Base-by-base conservation (phyloP, 108 stramenopile genomes). In the Cafeteria roenbergensis region DNA sequence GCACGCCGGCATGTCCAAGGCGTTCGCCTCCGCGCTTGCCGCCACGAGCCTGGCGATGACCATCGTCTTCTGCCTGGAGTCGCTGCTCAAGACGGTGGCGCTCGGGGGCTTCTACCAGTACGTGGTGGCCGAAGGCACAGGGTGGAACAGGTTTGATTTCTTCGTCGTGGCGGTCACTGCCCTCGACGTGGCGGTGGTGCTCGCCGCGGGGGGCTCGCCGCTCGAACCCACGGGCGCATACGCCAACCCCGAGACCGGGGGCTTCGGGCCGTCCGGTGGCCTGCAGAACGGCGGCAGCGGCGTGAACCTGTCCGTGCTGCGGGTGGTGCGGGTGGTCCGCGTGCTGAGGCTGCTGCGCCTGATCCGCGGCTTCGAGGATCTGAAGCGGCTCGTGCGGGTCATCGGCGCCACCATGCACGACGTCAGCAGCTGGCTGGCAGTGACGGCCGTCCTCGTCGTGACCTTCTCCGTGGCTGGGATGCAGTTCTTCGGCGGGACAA, bases 361-460 rank as follows among this genome's bases (percentile, higher is more conserved):
- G 80, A 72, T 87, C 59, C 75, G 71, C 30, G 67, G 84, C 3
- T 71, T 72, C 63, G 82, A 83, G 29, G 83, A 79, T 20, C 66
- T 87, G 50, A 81, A 82, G 62, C 53, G 84, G 14, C 83, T 87
- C n/a, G 78, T 87, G 29, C 81, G 85, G 63, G 82, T 83, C 24
- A 54, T 87, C 14, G 68, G 85, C 27, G 61, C 73, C 20, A 72
- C 81, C 51, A 70, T 87, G 17, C 84, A 79, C 27, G 74, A 68
- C 21, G 78, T 82, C 9, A 32, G 55, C 32, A 82, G 84, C 61
- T 82, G 85, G 0, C 69, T 67, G 26, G 34, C 73, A 25, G 73
- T 84, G 30, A 50, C 75, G 27, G 70, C 75, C 55, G 28, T 85
- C 34, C 75, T 83, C 48, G 62, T 83, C 48, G 50, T 85, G 30